Evolutionary conservation across 257 asterid species (phyloP).

Genomic region (Penstemon davidsonii): DNA sequence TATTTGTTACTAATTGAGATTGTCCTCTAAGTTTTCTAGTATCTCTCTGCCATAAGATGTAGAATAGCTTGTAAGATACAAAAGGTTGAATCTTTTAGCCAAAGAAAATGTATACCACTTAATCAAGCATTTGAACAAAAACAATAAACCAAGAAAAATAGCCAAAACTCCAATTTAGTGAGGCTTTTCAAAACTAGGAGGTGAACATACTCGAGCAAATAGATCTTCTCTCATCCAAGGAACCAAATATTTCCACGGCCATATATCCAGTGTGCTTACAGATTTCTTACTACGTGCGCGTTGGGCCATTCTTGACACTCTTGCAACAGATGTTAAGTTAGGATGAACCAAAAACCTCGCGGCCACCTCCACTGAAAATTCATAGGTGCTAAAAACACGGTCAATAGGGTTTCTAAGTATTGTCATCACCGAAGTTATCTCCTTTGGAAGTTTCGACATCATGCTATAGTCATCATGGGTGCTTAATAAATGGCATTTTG

Average conservation of each 20-base stretch:
- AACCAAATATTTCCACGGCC: conserved; percentile 99
- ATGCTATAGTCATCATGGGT: conserved; percentile 96
- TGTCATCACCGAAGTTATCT: conserved; percentile 82
- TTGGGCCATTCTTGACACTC: conserved; percentile 49
- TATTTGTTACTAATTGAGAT: conserved; percentile 37
- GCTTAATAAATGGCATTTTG: conserved; percentile 74
- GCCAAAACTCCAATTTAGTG: conserved; percentile 12
- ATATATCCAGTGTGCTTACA: conserved; percentile 88
- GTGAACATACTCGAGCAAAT: conserved; percentile 79
- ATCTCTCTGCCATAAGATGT: conserved; percentile 67
- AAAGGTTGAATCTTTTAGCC: background rate
- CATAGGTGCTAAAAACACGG: conserved; percentile 91
- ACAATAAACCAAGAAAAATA: background rate
- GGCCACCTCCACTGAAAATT: conserved; percentile 97
- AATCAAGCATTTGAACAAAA: conserved; percentile 12
- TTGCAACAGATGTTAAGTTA: conserved; percentile 77
- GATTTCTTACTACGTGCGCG: conserved; percentile 54
- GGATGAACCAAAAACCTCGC: conserved; percentile 93
- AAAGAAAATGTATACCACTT: conserved; percentile 1
- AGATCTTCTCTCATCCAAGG: conserved; percentile 99
- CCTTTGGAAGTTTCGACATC: conserved; percentile 78
- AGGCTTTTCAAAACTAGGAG: conserved; percentile 20
- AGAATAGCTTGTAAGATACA: conserved; percentile 16
- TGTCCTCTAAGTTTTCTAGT: conserved; percentile 57
- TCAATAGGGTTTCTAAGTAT: conserved; percentile 91